phyloP scores from a whole-genome alignment of 2,329 filamentous ascomycete genomes.

The Cryphonectria parasitica region DNA sequence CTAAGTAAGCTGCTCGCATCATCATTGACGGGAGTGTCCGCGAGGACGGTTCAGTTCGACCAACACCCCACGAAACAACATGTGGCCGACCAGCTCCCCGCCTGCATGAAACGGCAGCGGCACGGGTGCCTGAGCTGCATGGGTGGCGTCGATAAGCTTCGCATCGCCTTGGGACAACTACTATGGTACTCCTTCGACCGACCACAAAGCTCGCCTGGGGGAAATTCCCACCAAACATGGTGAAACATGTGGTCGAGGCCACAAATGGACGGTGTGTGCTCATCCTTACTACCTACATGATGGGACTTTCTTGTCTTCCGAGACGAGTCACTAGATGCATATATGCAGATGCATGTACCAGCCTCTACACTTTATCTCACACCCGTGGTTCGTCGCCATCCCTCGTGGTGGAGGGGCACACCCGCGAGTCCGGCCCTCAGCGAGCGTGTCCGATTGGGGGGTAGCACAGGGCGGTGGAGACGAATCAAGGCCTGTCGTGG shows the following conservation, averaged over 20 bases:
- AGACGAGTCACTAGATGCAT: not conserved
- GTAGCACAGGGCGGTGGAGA: constrained; percentile 16
- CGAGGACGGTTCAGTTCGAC: constrained; percentile 16
- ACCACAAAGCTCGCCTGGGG: not conserved
- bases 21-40: constrained; percentile 17
- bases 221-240: not conserved
- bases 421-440: constrained; percentile 15
- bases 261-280: not conserved
- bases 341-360: constrained; percentile 9
- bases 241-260: not conserved
- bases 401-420: constrained; percentile 14
- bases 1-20: constrained; percentile 15
- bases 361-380: constrained; percentile 18
- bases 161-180: constrained; percentile 1
- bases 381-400: constrained; percentile 27
- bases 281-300: not conserved
- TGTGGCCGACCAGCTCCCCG: constrained; percentile 3
- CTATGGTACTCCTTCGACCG: not conserved
- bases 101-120: constrained; percentile 5
- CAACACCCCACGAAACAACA: constrained; percentile 4
- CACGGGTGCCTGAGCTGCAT: not conserved
- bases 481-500: constrained; percentile 23
- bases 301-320: too few species aligned
- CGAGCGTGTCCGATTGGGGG: constrained; percentile 24
- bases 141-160: constrained; percentile 5